Percentiles rank a stretch among this genome's conserved stretches.
These are phyloP conservation scores for Phoma herbarum DNA, from an alignment of 2,329 filamentous ascomycete genomes.

Conservation along the genomic window DNA sequence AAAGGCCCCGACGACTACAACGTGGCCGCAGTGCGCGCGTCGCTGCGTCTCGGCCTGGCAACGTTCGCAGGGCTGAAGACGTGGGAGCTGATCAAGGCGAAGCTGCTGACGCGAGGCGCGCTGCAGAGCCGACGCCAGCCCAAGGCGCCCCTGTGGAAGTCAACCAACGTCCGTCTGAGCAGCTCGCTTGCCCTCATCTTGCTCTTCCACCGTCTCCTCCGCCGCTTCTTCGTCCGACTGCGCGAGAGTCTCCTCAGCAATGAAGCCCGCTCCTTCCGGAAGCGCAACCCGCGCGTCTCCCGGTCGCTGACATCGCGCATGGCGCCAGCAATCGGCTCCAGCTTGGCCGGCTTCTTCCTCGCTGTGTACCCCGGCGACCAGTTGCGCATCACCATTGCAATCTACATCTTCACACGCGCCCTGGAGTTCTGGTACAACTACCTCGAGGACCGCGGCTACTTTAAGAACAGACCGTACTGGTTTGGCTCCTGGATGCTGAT, in stretches of 20 bases:
- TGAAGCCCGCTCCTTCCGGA: conserved; percentile 81
- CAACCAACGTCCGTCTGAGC: conserved; percentile 77
- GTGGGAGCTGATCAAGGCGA: conserved; percentile 55
- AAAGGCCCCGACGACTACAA: conserved; percentile 59
- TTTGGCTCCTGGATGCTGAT: conserved; percentile 62
- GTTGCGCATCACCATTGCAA: conserved; percentile 79
- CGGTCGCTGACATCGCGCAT: conserved; percentile 80
- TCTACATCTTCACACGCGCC: conserved; percentile 82
- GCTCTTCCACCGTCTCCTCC: conserved; percentile 86
- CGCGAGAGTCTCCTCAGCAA: conserved; percentile 80
- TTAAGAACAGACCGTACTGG: conserved; percentile 74
- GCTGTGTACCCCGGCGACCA: conserved; percentile 77
- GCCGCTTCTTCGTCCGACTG: conserved; percentile 86
- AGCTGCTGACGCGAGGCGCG: conserved; percentile 47
- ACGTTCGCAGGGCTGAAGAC: conserved; percentile 57
- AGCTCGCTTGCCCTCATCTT: conserved; percentile 85
- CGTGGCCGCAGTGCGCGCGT: conserved; percentile 57
- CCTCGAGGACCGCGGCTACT: conserved; percentile 73
- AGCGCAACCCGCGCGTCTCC: conserved; percentile 80
- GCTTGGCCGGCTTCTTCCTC: conserved; percentile 82
- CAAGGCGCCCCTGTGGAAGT: conserved; percentile 58
- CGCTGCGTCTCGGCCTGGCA: conserved; percentile 55
- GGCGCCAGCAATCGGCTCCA: conserved; percentile 89
- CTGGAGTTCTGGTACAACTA: conserved; percentile 89
- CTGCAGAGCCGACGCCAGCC: conserved; percentile 47